Conservation (phyloP, 2,329 filamentous ascomycete species). For the Juglanconis sp. region DNA sequence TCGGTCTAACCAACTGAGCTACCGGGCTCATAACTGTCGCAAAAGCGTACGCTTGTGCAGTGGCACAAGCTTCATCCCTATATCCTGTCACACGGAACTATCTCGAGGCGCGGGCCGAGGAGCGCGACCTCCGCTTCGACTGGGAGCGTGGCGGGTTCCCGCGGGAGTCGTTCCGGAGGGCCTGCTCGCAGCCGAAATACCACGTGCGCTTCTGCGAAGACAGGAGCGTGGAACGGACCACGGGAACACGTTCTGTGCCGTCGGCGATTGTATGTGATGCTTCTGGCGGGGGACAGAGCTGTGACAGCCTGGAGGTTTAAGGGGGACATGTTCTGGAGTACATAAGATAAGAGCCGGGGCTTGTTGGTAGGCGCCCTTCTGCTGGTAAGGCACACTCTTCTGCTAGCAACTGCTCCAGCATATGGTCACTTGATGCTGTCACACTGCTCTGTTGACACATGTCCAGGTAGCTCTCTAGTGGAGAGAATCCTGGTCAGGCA, state of each 20-base stretch:
- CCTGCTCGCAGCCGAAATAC: background rate
- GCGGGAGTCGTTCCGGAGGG: background rate
- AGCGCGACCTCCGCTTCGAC: background rate
- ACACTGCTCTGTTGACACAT: too few species aligned
- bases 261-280: background rate
- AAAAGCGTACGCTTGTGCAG: too few species aligned
- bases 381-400: background rate
- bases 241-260: background rate
- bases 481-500: too few species aligned
- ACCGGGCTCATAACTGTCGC: too few species aligned
- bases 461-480: too few species aligned
- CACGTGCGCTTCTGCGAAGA: background rate
- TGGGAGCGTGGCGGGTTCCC: background rate
- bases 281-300: too few species aligned
- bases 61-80: too few species aligned
- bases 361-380: background rate
- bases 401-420: background rate
- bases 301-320: background rate
- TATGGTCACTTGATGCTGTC: background rate
- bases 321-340: background rate
- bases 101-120: background rate
- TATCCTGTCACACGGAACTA: too few species aligned
- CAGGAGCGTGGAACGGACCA: background rate
- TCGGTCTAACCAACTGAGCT: too few species aligned
- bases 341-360: background rate